Base-by-base conservation (phyloP, 345 rosid species). In the Salix arbutifolia region DNA sequence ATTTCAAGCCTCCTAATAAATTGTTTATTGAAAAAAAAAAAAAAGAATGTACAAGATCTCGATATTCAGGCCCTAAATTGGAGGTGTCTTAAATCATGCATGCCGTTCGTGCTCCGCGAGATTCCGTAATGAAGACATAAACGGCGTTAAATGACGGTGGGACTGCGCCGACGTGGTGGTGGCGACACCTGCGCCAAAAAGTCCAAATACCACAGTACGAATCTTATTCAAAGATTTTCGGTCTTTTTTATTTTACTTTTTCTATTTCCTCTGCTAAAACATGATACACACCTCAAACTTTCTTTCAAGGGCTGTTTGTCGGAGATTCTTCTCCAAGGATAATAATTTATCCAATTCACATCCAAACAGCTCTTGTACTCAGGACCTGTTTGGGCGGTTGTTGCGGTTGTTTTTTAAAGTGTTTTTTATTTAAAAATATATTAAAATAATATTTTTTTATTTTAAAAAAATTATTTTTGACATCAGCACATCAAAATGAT, bases 101-200 rank as follows among this genome's bases (percentile, higher is more conserved):
- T 17, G 1, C 9, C 2, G 18, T 18, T 52, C 19, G 6, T 52
- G 7, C n/a, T 17, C 58, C 23, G 1, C n/a, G 0, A 6, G 23
- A 21, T 18, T 52, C n/a, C 31, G 31, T 30, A 30, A 31, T 31
- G 0, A 31, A 31, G 4, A 31, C 4, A 31, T 31, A 26, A 30
- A 74, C 83, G 83, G 80, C 80, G 84, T 84, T 75, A 72, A 28
- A 11, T 75, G 70, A 84, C 81, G 85, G 88, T 38, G 17, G 26
- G 40, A n/a, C 2, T 8, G 52, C 71, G 70, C 79, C 82, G 76
- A 69, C 78, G 70, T 52, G 76, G 23, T 67, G 64, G 75, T 73
- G 86, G 80, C 73, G 69, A 72, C 61, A 73, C 78, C 60, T 66
- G 31, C 28, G 30, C 48, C 67, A 44, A 60, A 58, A 77, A 26